Evolutionary conservation across 1,284 basidiomycete species (phyloP).

Genomic region (Takashimella koratensis): DNA sequence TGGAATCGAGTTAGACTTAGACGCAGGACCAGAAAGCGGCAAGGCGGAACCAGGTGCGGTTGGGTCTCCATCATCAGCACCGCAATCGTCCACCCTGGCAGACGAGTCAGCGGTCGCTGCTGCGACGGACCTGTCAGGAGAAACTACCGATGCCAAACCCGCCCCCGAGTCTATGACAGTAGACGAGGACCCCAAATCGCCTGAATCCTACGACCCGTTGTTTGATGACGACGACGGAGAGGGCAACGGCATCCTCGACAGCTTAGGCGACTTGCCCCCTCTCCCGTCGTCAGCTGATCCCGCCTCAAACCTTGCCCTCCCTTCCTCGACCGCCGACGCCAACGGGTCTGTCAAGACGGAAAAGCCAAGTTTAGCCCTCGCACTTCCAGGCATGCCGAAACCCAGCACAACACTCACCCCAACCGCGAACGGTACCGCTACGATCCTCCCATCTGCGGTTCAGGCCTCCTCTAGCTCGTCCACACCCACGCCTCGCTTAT

Average conservation of each 20-base stretch:
- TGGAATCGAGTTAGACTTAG: background rate
- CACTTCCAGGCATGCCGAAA: slow-evolving; percentile 5
- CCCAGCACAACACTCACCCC: background rate
- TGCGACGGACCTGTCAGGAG: background rate
- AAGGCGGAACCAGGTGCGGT: background rate
- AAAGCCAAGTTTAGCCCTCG: slow-evolving; percentile 1
- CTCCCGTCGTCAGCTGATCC: background rate
- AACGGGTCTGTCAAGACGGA: background rate
- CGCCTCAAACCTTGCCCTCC: no score
- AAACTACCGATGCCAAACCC: no score
- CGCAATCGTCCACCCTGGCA: slow-evolving; percentile 1
- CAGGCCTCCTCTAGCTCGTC: slow-evolving; percentile 5
- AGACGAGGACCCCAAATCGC: slow-evolving; percentile 13
- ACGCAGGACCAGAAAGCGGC: background rate
- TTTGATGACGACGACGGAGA: slow-evolving; percentile 43
- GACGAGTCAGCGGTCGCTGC: background rate
- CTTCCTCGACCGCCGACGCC: background rate
- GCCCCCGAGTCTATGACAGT: background rate
- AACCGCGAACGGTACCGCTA: background rate
- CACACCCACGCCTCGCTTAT: slow-evolving; percentile 1
- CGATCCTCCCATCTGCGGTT: slow-evolving; percentile 15
- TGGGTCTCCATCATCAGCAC: background rate
- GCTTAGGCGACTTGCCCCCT: background rate
- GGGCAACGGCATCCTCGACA: slow-evolving; percentile 21
- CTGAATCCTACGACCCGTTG: slow-evolving; percentile 30